Conservation (phyloP, 768 basidiomycete genomes). For the Kwoniella dendrophila region DNA sequence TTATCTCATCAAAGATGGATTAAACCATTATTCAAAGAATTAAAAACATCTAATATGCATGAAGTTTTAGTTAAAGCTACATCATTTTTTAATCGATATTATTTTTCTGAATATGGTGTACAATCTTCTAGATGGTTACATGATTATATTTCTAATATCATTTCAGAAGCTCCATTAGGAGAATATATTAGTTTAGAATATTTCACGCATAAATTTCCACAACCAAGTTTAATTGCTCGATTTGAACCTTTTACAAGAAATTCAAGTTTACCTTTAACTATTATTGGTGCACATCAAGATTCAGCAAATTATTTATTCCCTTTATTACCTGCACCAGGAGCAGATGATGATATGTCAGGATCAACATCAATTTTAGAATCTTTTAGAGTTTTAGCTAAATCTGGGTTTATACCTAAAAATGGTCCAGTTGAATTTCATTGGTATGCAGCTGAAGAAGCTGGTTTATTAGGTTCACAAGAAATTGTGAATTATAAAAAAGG, state of each 20-base stretch:
- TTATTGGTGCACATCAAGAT: conserved; percentile 56
- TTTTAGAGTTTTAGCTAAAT: conserved; percentile 46
- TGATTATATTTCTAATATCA: conserved; percentile 33
- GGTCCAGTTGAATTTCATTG: conserved; percentile 56
- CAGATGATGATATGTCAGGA: conserved; percentile 57
- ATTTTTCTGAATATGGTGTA: conserved; percentile 26
- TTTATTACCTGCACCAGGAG: conserved; percentile 56
- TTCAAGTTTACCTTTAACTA: conserved; percentile 37
- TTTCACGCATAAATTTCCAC: conserved; percentile 47
- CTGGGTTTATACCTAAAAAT: conserved; percentile 43
- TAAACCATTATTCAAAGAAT: conserved; percentile 23
- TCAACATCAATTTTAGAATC: conserved; percentile 51
- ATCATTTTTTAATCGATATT: conserved; percentile 37
- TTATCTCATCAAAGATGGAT: conserved; percentile 31
- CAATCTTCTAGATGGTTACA: conserved; percentile 33
- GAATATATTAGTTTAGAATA: conserved; percentile 35
- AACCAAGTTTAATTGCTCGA: conserved; percentile 53
- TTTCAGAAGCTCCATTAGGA: conserved; percentile 26
- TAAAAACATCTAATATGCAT: conserved; percentile 26
- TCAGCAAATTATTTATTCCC: conserved; percentile 55
- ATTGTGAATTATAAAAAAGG: conserved; percentile 72
- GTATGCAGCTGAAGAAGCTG: conserved; percentile 57
- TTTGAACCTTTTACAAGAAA: conserved; percentile 42
- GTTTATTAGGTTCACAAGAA: conserved; percentile 72
- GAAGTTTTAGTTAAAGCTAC: conserved; percentile 28